Percentiles rank a stretch among this genome's conserved stretches.
Evolutionary conservation across 345 rosid species (phyloP).

Genomic region (Nephelium lappaceum): DNA sequence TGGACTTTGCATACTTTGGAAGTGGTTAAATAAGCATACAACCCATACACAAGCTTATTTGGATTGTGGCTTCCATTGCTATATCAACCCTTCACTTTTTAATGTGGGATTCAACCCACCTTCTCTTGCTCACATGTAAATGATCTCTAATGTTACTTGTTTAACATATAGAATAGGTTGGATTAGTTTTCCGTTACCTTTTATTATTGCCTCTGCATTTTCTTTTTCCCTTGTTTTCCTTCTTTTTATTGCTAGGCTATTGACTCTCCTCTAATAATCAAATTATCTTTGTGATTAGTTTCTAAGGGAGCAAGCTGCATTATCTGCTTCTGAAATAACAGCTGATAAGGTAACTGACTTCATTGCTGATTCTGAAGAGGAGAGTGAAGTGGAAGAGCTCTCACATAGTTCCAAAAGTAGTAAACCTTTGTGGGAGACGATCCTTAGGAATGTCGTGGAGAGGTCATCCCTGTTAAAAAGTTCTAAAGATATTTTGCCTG

Average conservation of each 20-base stretch:
- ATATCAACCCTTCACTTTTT: neutral
- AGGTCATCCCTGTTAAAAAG: constrained; percentile 44
- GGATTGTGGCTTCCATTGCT: neutral
- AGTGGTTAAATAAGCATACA: neutral
- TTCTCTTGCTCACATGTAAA: neutral
- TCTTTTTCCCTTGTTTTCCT: neutral
- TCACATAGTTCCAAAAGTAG: constrained; percentile 42
- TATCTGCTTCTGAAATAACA: constrained; percentile 79
- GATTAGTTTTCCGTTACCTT: constrained; percentile 5
- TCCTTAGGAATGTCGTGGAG: constrained; percentile 55
- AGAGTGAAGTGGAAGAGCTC: constrained; percentile 63
- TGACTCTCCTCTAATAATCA: constrained; percentile 11
- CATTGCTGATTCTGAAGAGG: constrained; percentile 70
- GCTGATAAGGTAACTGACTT: constrained; percentile 71
- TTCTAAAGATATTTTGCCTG: constrained; percentile 32
- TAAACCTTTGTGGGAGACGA: constrained; percentile 69
- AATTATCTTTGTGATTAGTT: constrained; percentile 54
- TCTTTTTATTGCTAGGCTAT: constrained; percentile 4
- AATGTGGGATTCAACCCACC: neutral
- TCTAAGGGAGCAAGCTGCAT: constrained; percentile 89
- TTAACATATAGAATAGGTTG: neutral
- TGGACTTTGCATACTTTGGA: neutral
- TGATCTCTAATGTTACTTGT: neutral
- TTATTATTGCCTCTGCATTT: neutral
- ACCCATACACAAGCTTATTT: neutral